Evolutionary conservation across 768 basidiomycete genomes (phyloP), one percentile per base, ranked within the genome.

Genomic region (Serendipita sp.): DNA sequence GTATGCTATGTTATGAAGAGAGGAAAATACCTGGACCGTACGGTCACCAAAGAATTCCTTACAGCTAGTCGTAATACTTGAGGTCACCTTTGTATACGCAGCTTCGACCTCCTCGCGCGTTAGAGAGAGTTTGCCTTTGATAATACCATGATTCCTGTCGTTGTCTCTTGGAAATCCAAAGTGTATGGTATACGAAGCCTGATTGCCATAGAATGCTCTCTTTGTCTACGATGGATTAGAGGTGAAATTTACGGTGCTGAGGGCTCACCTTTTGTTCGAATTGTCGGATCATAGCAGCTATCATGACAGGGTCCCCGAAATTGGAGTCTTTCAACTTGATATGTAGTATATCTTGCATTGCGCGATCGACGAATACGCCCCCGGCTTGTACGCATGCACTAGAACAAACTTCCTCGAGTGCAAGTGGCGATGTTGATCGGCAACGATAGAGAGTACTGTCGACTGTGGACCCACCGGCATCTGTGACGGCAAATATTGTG

Each of bases 391-490:
- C 30, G n/a, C 38, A 41, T 5, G 13, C 38, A 13, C 38, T 41
- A 5, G 38, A 4, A 41, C 38, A 41, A 13, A 41, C 38, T 41
- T 41, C 38, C 13, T 41, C 38, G 7, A 41, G 38, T 13, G 13
- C 38, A 4, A 41, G 13, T 13, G 38, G 38, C 7, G 7, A 5
- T 13, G 34, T 7, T 2, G 30, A 24, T 24, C 35, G 54, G 54
- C 65, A 65, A 3, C 38, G 7, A 24, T 65, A 65, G 24, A 65
- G 30, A 2, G 65, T 65, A 18, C 53, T 65, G 30, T 65, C 65
- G 15, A 56, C 51, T 3, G 65, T 65, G 4, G 54, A 60, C 3
- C 65, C 65, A 30, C 56, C 56, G 15, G 34, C 56, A 60, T 60
- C 56, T 8, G 35, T 35, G 5, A 24, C n/a, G 7, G 56, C 56